A percentile compares a stretch with the other conserved stretches of the same genome.
Conservation (phyloP, 805 yeast genomes). For the Wickerhamomyces ciferrii region DNA sequence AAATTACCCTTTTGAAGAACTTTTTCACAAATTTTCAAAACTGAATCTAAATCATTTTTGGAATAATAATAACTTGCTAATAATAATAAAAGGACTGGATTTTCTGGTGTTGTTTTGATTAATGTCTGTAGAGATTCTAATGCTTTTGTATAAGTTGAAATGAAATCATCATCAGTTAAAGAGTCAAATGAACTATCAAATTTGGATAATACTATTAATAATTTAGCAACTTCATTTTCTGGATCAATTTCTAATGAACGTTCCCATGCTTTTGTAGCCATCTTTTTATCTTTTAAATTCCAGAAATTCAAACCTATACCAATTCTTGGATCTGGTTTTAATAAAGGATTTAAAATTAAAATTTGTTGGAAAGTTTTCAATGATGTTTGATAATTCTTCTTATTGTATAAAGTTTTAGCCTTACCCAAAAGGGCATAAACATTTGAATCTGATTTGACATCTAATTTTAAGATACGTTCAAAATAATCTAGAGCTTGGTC, state of each 20-base stretch:
- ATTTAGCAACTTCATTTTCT: slow-evolving; percentile 50
- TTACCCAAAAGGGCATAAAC: slow-evolving; percentile 76
- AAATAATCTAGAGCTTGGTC: slow-evolving; percentile 70
- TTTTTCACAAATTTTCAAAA: slow-evolving; percentile 49
- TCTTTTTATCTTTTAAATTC: slow-evolving; percentile 70
- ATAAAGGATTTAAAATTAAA: slow-evolving; percentile 66
- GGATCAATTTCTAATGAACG: slow-evolving; percentile 68
- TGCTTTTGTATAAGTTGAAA: slow-evolving; percentile 51
- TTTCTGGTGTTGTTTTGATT: slow-evolving; percentile 36
- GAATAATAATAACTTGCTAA: slow-evolving; percentile 72
- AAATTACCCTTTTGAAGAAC: slow-evolving; percentile 36
- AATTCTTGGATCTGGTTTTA: slow-evolving; percentile 87
- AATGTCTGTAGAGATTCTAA: slow-evolving; percentile 36
- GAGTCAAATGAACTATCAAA: slow-evolving; percentile 63
- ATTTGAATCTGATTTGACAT: slow-evolving; percentile 50
- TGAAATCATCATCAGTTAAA: slow-evolving; percentile 53
- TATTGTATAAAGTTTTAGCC: slow-evolving; percentile 73
- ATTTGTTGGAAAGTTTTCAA: slow-evolving; percentile 81
- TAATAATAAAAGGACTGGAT: slow-evolving; percentile 59
- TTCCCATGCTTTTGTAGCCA: slow-evolving; percentile 82
- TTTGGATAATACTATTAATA: slow-evolving; percentile 61
- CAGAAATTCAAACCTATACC: slow-evolving; percentile 95
- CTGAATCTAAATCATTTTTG: slow-evolving; percentile 52
- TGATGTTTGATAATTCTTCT: slow-evolving; percentile 68
- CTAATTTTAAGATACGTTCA: slow-evolving; percentile 48